Percentiles rank a stretch among this genome's conserved stretches.
Conservation (phyloP, 2,329 filamentous ascomycete species). For the Penicillium corylophilum region DNA sequence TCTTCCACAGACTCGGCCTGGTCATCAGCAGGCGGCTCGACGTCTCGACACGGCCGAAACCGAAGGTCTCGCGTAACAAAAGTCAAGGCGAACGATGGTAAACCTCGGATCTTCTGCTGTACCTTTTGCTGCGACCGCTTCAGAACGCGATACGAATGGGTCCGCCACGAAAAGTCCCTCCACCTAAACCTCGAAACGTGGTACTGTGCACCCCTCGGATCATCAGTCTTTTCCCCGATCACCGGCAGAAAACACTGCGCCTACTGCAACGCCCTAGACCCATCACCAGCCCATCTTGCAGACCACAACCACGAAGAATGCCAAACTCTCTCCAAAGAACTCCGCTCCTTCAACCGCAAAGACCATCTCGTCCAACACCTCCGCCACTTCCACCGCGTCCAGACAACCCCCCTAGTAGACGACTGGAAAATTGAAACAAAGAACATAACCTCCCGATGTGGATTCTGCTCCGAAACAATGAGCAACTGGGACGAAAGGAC, state of each 20-base stretch:
- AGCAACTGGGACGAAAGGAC: constrained; percentile 51
- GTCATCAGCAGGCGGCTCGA: constrained; percentile 18
- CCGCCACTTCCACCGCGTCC: constrained; percentile 49
- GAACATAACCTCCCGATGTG: constrained; percentile 51
- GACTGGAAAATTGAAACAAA: constrained; percentile 36
- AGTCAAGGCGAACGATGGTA: not conserved
- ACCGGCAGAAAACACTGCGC: constrained; percentile 38
- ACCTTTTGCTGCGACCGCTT: constrained; percentile 14
- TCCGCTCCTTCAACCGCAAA: constrained; percentile 56
- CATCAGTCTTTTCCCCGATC: not conserved
- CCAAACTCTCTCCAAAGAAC: constrained; percentile 48
- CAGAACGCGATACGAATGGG: constrained; percentile 11
- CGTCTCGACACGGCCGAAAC: constrained; percentile 6
- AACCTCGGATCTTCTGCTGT: constrained; percentile 11
- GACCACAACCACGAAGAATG: constrained; percentile 55
- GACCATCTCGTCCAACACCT: constrained; percentile 59
- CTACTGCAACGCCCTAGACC: constrained; percentile 49
- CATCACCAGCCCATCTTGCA: constrained; percentile 48
- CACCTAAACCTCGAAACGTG: constrained; percentile 12
- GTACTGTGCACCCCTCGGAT: constrained; percentile 9
- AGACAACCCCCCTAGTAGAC: constrained; percentile 25
- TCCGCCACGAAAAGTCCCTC: constrained; percentile 10
- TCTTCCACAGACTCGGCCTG: constrained; percentile 13
- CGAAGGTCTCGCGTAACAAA: not conserved
- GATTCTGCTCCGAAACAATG: constrained; percentile 51